Conservation (phyloP, 306 rosid genomes). For the Quercus parvula region DNA sequence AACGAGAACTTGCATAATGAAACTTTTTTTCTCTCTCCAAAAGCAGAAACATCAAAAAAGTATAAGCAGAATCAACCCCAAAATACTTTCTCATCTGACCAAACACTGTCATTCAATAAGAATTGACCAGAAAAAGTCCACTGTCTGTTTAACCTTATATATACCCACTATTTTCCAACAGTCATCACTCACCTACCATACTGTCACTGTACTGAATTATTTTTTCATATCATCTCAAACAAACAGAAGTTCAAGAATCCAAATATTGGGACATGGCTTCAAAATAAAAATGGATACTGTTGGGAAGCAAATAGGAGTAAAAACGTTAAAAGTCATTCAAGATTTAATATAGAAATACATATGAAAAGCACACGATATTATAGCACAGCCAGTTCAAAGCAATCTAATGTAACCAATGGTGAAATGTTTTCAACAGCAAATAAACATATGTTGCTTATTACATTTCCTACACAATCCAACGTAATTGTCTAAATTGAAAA, state of each 20-base stretch:
- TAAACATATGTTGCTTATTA: not conserved
- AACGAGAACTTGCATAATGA: not conserved
- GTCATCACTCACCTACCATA: not conserved
- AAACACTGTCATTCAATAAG: not conserved
- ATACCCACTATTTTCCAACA: not conserved
- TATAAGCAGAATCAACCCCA: not conserved
- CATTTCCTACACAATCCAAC: not conserved
- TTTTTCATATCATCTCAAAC: not conserved
- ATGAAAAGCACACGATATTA: not conserved
- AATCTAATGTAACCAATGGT: not conserved
- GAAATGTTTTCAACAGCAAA: not conserved
- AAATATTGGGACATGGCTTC: not conserved
- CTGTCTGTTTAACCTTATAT: not conserved
- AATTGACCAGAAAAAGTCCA: not conserved
- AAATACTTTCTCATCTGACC: not conserved
- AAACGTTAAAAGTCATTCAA: not conserved
- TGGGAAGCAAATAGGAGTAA: not conserved
- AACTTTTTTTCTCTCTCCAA: not conserved
- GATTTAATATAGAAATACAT: not conserved
- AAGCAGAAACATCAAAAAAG: not conserved
- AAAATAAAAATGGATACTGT: not conserved
- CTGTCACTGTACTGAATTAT: not conserved
- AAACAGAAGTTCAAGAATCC: not conserved
- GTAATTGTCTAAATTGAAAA: not conserved
- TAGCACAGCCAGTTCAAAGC: not conserved